Conservation (phyloP, 805 yeast genomes). For the Monosporozyma aerobia region DNA sequence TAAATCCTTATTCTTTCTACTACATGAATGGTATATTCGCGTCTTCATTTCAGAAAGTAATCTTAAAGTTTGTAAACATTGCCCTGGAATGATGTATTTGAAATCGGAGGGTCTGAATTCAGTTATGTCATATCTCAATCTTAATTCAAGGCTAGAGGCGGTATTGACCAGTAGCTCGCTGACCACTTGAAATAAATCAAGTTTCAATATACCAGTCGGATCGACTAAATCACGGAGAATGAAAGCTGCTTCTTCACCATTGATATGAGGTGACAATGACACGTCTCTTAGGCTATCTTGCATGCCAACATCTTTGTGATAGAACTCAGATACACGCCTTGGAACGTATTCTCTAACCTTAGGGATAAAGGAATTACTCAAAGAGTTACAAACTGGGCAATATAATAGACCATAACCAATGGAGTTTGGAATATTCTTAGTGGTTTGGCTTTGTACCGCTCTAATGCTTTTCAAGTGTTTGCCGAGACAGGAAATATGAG, state of each 20-base stretch:
- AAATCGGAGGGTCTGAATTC: background rate
- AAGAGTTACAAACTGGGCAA: constrained; percentile 86
- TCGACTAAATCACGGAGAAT: constrained; percentile 12
- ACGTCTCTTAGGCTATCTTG: background rate
- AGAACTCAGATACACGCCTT: constrained; percentile 5
- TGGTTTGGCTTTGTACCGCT: constrained; percentile 57
- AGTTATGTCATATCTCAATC: constrained; percentile 41
- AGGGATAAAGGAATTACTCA: constrained; percentile 79
- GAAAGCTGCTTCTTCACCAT: constrained; percentile 13
- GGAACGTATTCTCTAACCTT: constrained; percentile 23
- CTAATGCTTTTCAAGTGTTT: constrained; percentile 51
- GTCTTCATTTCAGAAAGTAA: constrained; percentile 33
- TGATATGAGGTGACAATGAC: constrained; percentile 6
- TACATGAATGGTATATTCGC: constrained; percentile 1
- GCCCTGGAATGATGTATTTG: constrained; percentile 34
- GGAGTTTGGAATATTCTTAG: constrained; percentile 75
- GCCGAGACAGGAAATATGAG: constrained; percentile 73
- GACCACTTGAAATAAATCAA: constrained; percentile 19
- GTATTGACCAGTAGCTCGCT: constrained; percentile 40
- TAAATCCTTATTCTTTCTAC: background rate
- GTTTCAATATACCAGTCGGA: constrained; percentile 1
- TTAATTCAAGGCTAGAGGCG: constrained; percentile 55
- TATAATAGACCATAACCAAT: constrained; percentile 61
- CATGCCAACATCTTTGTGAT: constrained; percentile 1
- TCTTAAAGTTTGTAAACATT: constrained; percentile 50